A percentile compares a stretch with the other conserved stretches of the same genome.
These are phyloP conservation scores for Leccinum uliginosum DNA, from an alignment of 768 basidiomycete species.

Conservation along the genomic window DNA sequence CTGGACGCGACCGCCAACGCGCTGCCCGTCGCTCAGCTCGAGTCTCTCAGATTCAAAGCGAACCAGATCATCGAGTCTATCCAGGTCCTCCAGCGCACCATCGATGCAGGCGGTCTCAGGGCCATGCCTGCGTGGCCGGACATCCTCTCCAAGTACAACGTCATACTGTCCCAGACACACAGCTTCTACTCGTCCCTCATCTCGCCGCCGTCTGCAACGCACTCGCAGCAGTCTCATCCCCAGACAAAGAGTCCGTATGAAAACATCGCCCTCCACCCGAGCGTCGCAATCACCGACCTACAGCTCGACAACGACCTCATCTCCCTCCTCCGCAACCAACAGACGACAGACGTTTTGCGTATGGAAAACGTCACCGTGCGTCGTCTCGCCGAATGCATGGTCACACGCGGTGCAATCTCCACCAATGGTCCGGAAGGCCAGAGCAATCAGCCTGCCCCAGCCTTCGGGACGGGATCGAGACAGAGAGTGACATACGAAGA, in stretches of 20 bases:
- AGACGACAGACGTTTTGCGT: slow-evolving; percentile 70
- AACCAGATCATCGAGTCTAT: slow-evolving; percentile 80
- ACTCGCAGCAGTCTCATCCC: slow-evolving; percentile 10
- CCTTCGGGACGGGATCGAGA: slow-evolving; percentile 22
- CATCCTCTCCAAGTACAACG: slow-evolving; percentile 80
- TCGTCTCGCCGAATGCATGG: slow-evolving; percentile 63
- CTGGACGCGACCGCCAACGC: slow-evolving; percentile 27
- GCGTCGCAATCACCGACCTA: slow-evolving; percentile 50
- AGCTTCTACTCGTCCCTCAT: slow-evolving; percentile 65
- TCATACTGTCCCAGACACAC: slow-evolving; percentile 78
- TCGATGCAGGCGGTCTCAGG: slow-evolving; percentile 52
- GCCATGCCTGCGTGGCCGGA: slow-evolving; percentile 85
- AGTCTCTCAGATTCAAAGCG: slow-evolving; percentile 72
- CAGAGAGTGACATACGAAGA: slow-evolving; percentile 44
- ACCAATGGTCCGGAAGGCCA: slow-evolving; percentile 45
- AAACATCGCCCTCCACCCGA: slow-evolving; percentile 66
- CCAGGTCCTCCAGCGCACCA: slow-evolving; percentile 54
- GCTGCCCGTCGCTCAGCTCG: slow-evolving; percentile 65
- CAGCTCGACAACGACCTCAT: slow-evolving; percentile 72
- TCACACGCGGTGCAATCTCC: slow-evolving; percentile 44
- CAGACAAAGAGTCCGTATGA: slow-evolving; percentile 43
- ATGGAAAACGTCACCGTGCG: slow-evolving; percentile 71
- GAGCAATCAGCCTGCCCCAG: slow-evolving; percentile 20
- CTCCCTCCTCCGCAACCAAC: slow-evolving; percentile 72
- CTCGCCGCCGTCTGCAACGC: slow-evolving; percentile 28